Evolutionary conservation across 202 grass and related monocot species (phyloP), one percentile per base, ranked within the genome.

Genomic region (Schoenoplectus triqueter): DNA sequence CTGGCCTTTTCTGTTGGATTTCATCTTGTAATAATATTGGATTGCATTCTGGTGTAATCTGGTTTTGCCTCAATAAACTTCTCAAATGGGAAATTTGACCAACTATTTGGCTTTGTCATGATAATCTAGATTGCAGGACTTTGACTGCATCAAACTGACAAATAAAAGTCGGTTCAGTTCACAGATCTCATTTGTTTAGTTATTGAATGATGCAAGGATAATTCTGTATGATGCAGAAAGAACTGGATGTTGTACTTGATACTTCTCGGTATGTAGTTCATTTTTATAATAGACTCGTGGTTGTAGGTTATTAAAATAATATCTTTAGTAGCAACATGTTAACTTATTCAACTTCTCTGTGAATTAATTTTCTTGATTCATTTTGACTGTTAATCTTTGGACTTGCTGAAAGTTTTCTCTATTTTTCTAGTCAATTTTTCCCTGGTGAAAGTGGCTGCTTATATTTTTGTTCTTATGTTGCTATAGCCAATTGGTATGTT

Each of bases 1-100:
- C 4, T 3, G 40, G 10, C 18, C 10, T 39, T 20, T 52, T 14
- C 4, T 31, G 3, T 19, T 31, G 4, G 9, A 8, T 1, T 76
- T n/a, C 9, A 7, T 56, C 10, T 39, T 76, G 22, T 48, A 49
- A 21, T 15, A 14, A 10, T 54, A 51, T 54, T 55, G 10, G 5
- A 55, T 76, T 76, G 72, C 20, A 56, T 55, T 10, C 10, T 76
- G 11, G 0, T 39, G 50, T 77, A 7, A 55, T 75, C 10, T 76
- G 22, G 20, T 76, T 13, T 56, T 56, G 20, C 49, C 50, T 4
- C 48, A 75, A 54, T 55, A 14, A 56, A 13, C 4, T 75, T 56
- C 50, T 76, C 50, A 76, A 76, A 75, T 75, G 47, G 13, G 42
- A 31, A 74, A 22, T 22, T 68, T 17, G 17, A 74, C 71, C 18